Percentiles rank a stretch among this genome's conserved stretches.
Evolutionary conservation across 805 yeast species (phyloP).

Genomic region (Wickerhamomyces bovis): DNA sequence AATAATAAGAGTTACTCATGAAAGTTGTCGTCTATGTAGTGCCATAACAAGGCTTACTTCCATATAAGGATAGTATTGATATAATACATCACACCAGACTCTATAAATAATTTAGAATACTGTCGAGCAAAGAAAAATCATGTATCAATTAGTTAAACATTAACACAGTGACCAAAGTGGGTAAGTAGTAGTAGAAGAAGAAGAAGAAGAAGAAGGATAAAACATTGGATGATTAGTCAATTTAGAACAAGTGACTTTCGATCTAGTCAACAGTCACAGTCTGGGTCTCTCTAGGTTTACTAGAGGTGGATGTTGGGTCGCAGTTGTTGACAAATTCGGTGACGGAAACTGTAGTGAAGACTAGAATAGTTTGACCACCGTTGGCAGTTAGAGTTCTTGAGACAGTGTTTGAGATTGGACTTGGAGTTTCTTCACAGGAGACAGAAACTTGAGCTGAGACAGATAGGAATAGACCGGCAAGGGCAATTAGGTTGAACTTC

Average conservation of each 20-base stretch:
- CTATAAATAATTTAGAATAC: too few species aligned
- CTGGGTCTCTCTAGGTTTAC: background rate
- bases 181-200: background rate
- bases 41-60: too few species aligned
- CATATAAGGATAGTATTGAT: too few species aligned
- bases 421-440: conserved; percentile 6
- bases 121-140: too few species aligned
- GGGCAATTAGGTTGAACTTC: conserved; percentile 1
- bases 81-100: too few species aligned
- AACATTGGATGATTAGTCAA: background rate
- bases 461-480: background rate
- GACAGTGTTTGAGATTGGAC: conserved; percentile 4
- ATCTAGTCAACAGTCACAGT: conserved; percentile 1
- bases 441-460: conserved; percentile 3
- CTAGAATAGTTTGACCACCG: background rate
- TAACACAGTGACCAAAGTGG: too few species aligned
- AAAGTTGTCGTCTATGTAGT: too few species aligned
- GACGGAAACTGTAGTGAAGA: background rate
- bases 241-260: background rate
- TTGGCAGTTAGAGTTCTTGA: background rate
- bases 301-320: background rate
- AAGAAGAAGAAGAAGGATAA: background rate
- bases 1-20: too few species aligned
- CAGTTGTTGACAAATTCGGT: conserved; percentile 3
- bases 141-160: background rate